These are phyloP conservation scores for Ceratocystis eucalypticola DNA, from an alignment of 2,329 filamentous ascomycete genomes.

Conservation along the genomic window DNA sequence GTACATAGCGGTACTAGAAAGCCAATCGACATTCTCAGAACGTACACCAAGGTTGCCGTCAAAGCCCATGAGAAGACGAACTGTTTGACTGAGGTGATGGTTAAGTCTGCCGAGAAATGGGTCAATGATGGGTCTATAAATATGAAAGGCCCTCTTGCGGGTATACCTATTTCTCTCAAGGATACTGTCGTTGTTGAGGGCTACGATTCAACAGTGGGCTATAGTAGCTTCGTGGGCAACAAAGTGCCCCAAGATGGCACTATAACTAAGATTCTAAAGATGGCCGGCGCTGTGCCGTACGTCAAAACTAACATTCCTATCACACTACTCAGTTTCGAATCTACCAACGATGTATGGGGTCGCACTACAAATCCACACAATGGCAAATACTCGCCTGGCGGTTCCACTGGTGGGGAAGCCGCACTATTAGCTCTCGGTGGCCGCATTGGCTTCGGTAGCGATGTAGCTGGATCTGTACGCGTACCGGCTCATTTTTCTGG, in stretches of 20 bases:
- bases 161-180: slow-evolving; percentile 77
- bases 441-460: slow-evolving; percentile 77
- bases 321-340: slow-evolving; percentile 77
- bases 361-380: slow-evolving; percentile 72
- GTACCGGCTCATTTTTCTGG: slow-evolving; percentile 81
- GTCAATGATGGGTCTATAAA: slow-evolving; percentile 45
- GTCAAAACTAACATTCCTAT: slow-evolving; percentile 86
- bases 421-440: slow-evolving; percentile 72
- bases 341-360: slow-evolving; percentile 67
- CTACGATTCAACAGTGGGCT: slow-evolving; percentile 72
- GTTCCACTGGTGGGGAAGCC: slow-evolving; percentile 74
- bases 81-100: slow-evolving; percentile 75
- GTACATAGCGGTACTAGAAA: slow-evolving; percentile 56
- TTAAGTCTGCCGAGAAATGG: slow-evolving; percentile 67
- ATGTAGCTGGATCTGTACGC: slow-evolving; percentile 80
- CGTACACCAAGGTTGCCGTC: slow-evolving; percentile 76
- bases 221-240: slow-evolving; percentile 58
- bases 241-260: slow-evolving; percentile 53
- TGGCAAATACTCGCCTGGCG: slow-evolving; percentile 70
- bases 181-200: slow-evolving; percentile 67
- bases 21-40: slow-evolving; percentile 61
- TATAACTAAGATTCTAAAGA: slow-evolving; percentile 64
- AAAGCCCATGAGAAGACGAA: slow-evolving; percentile 79
- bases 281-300: slow-evolving; percentile 78
- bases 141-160: slow-evolving; percentile 67